These are phyloP conservation scores for Incumbomyces lentus DNA, from an alignment of 2,329 filamentous ascomycete genomes.

Conservation along the genomic window DNA sequence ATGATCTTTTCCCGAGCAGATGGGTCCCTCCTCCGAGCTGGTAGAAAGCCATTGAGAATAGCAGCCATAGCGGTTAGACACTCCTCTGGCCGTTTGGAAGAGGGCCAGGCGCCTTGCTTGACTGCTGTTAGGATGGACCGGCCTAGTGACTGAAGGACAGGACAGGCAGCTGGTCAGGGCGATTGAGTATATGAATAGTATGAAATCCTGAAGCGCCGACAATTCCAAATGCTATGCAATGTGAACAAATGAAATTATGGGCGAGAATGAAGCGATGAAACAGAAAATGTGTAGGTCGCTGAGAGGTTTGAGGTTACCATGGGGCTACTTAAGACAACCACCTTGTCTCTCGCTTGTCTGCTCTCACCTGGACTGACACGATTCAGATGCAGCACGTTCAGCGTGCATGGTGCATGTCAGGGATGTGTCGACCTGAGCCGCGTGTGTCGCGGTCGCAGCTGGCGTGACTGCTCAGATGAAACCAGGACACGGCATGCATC, in stretches of 20 bases:
- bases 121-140: neutral
- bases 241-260: neutral
- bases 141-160: slow-evolving; percentile 1
- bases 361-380: neutral
- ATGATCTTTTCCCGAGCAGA: slow-evolving; percentile 12
- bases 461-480: neutral
- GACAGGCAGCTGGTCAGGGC: neutral
- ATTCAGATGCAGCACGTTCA: neutral
- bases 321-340: slow-evolving; percentile 1
- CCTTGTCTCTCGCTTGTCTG: neutral
- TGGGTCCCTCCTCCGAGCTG: slow-evolving; percentile 1
- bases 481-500: neutral
- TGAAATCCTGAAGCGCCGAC: neutral
- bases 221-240: neutral
- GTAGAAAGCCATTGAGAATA: slow-evolving; percentile 4
- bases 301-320: neutral
- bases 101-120: neutral
- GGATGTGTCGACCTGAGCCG: neutral
- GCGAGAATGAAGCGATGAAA: neutral
- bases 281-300: neutral
- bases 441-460: neutral
- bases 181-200: slow-evolving; percentile 5
- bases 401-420: neutral
- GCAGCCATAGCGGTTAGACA: slow-evolving; percentile 1
- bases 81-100: neutral